Evolutionary conservation across 2,329 filamentous ascomycete species (phyloP).

Genomic region (Aspergillus ochraceus): DNA sequence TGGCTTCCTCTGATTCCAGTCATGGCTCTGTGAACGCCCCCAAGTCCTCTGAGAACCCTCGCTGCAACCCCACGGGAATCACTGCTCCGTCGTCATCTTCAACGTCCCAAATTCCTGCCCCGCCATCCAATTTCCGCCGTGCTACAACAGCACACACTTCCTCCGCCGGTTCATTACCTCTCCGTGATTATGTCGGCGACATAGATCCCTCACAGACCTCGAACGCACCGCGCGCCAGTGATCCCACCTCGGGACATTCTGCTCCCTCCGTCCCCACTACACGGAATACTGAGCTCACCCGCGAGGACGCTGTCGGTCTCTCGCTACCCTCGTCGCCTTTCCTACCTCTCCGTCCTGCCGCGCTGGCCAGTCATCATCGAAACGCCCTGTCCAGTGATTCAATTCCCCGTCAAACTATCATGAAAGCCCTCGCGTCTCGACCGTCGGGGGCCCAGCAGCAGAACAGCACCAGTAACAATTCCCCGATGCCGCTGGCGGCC

Average conservation of each 20-base stretch:
- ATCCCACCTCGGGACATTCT: conserved; percentile 19
- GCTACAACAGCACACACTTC: conserved; percentile 23
- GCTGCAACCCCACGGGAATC: background rate
- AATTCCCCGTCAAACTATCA: conserved; percentile 75
- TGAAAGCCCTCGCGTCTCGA: conserved; percentile 74
- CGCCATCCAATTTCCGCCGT: conserved; percentile 24
- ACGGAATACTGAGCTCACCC: conserved; percentile 19
- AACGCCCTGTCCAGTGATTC: conserved; percentile 62
- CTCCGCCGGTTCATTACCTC: conserved; percentile 38
- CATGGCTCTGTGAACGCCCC: conserved; percentile 19
- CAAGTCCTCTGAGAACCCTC: conserved; percentile 10
- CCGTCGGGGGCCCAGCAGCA: conserved; percentile 26
- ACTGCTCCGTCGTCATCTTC: conserved; percentile 17
- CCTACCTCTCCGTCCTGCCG: conserved; percentile 35
- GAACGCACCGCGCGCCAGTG: conserved; percentile 30
- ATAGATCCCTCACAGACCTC: conserved; percentile 44
- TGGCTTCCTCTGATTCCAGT: conserved; percentile 19
- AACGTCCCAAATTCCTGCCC: conserved; percentile 6
- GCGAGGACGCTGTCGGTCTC: conserved; percentile 26
- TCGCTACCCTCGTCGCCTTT: conserved; percentile 32
- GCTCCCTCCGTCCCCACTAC: conserved; percentile 21
- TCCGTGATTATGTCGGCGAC: conserved; percentile 45
- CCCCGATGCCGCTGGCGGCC: conserved; percentile 61
- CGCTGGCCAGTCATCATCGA: conserved; percentile 41
- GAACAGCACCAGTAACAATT: conserved; percentile 47